phyloP scores from a whole-genome alignment of 1,139 yeast species.

The Trichomonascaceae sp. region DNA sequence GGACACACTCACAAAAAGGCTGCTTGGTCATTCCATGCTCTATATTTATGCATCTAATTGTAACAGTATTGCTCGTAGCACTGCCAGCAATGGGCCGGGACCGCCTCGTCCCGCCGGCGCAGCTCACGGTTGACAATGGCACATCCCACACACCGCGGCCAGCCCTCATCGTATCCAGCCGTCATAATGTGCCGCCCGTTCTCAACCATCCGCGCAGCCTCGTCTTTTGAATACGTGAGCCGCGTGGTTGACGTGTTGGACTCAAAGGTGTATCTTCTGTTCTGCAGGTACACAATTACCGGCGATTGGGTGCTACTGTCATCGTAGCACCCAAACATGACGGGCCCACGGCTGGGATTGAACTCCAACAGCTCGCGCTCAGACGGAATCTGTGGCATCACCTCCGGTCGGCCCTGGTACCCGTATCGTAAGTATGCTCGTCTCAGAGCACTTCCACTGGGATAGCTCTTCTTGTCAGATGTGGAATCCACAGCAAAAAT shows the following conservation, averaged over 20 bases:
- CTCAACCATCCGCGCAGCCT: constrained; percentile 33
- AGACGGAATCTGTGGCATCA: constrained; percentile 64
- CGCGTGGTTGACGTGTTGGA: constrained; percentile 37
- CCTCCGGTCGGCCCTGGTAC: constrained; percentile 34
- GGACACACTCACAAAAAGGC: too few species aligned
- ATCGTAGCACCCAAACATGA: constrained; percentile 68
- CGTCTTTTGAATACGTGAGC: constrained; percentile 31
- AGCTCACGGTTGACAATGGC: constrained; percentile 66
- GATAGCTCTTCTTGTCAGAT: constrained; percentile 11
- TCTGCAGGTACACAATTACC: constrained; percentile 41
- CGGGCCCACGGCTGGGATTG: constrained; percentile 31
- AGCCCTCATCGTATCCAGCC: constrained; percentile 36
- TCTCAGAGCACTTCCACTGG: constrained; percentile 13
- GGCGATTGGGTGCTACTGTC: constrained; percentile 47
- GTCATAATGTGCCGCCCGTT: constrained; percentile 43
- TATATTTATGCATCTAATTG: constrained; percentile 7
- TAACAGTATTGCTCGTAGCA: constrained; percentile 59
- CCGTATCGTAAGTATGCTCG: constrained; percentile 12
- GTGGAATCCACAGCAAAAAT: constrained; percentile 56
- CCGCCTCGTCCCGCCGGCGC: constrained; percentile 45
- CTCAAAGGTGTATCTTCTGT: constrained; percentile 33
- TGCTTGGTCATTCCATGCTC: too few species aligned
- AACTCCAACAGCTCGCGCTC: constrained; percentile 37
- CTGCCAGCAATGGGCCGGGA: constrained; percentile 49
- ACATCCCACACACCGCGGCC: constrained; percentile 68